Evolutionary conservation across 345 rosid species (phyloP), one percentile per base, ranked within the genome.

Genomic region (sweet orange (Citrus sinensis)): DNA sequence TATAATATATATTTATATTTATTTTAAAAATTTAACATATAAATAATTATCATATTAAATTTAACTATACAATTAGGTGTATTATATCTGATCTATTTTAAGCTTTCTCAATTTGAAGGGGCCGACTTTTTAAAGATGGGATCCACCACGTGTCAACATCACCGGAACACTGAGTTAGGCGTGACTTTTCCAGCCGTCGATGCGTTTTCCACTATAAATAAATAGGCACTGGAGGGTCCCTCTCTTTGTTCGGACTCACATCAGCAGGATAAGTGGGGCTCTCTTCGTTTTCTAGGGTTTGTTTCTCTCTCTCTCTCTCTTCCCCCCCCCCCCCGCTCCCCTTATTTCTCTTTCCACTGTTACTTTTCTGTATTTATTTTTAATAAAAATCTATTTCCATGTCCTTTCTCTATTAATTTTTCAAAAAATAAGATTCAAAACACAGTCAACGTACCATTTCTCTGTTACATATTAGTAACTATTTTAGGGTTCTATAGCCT

Each of bases 231-330:
- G 78, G 24, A 85, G 88, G 89, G 83, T 4, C 84, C 86, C 86
- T 54, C 81, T 29, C 30, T 22, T 67, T 25, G 74, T 80, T 84
- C 78, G 85, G 78, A 81, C 73, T 69, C 75, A 0, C 51, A 46
- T 67, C 80, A 61, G 14, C 66, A 72, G 76, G 77, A 82, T 74
- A 80, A 73, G 87, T 71, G 82, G 84, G 88, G 75, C 63, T 30
- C 65, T 81, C 79, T 56, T 67, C 61, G 24, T 61, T 11, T 59
- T 73, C 76, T 83, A 87, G 83, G 88, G 87, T 84, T 83, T 73
- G 58, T 30, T 62, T 59, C 66, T 69, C 71, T 55, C 62, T 60
- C 37, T 22, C 67, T 30, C 32, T 30, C 30, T 2, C 30, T 1
- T 0, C 24, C 1, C 0, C 3, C 30, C 3, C 30, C 4, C 34